Percentiles rank a stretch among this genome's conserved stretches.
phyloP scores from a whole-genome alignment of 2,329 filamentous ascomycete genomes.

The Epichloe elymi region DNA sequence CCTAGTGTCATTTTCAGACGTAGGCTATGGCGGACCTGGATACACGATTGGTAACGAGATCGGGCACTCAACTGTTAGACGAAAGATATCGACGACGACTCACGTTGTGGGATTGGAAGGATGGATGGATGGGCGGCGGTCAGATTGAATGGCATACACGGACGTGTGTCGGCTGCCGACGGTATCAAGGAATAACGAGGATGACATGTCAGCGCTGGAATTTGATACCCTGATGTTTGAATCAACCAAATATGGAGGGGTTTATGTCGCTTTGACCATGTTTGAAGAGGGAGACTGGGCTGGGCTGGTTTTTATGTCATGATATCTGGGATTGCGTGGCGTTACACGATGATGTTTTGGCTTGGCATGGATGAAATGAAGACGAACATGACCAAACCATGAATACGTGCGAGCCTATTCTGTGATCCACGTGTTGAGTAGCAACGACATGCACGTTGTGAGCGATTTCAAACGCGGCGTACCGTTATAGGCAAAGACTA shows the following conservation, averaged over 20 bases:
- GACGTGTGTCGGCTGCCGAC: too few species aligned
- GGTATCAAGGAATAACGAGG: too few species aligned
- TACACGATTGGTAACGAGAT: conserved; percentile 3
- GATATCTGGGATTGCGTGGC: background rate
- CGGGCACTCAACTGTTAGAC: conserved; percentile 4
- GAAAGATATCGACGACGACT: conserved; percentile 7
- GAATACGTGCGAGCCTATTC: too few species aligned
- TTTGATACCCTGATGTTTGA: conserved; percentile 8
- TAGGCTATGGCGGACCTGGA: background rate
- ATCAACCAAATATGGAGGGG: conserved; percentile 1
- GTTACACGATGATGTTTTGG: background rate
- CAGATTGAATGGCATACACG: too few species aligned
- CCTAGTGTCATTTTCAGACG: conserved; percentile 11
- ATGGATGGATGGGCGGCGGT: background rate
- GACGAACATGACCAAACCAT: background rate
- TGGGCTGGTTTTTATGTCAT: background rate
- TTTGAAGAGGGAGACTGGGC: background rate
- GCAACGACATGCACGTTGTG: too few species aligned
- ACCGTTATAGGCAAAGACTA: too few species aligned
- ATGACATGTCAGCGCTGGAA: conserved; percentile 2
- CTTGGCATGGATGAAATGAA: background rate
- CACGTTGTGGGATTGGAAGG: conserved; percentile 4
- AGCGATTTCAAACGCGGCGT: too few species aligned
- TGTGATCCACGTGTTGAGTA: too few species aligned
- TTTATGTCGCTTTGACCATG: background rate